phyloP scores from a whole-genome alignment of 2,329 filamentous ascomycete species.

The Stagonosporopsis tanaceti region DNA sequence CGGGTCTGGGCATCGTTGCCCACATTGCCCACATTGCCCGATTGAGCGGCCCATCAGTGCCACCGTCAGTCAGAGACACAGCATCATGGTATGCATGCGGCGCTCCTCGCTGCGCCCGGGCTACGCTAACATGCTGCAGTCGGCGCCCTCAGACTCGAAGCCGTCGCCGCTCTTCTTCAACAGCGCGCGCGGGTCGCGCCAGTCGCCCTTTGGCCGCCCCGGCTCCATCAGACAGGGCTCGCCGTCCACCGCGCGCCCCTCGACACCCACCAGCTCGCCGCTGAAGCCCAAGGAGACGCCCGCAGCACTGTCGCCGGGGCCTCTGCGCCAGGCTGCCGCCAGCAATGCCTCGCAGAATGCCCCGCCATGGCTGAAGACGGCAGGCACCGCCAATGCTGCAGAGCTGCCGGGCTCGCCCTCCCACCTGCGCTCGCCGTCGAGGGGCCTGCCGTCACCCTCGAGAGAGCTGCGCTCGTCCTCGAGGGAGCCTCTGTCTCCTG shows the following conservation, averaged over 20 bases:
- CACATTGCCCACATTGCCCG: background rate
- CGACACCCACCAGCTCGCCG: slow-evolving; percentile 53
- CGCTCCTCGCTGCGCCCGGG: background rate
- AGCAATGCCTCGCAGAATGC: slow-evolving; percentile 37
- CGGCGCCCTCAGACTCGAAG: slow-evolving; percentile 49
- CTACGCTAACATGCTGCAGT: slow-evolving; percentile 30
- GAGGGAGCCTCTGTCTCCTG: slow-evolving; percentile 9
- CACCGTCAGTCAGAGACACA: slow-evolving; percentile 13
- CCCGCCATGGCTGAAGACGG: slow-evolving; percentile 48
- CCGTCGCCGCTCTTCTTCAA: slow-evolving; percentile 56
- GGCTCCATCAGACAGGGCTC: slow-evolving; percentile 51
- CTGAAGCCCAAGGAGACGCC: slow-evolving; percentile 47
- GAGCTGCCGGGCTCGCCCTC: slow-evolving; percentile 44
- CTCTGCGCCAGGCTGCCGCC: slow-evolving; percentile 40
- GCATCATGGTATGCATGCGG: slow-evolving; percentile 19
- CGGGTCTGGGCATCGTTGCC: background rate
- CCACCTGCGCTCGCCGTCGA: slow-evolving; percentile 29
- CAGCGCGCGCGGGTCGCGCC: slow-evolving; percentile 45
- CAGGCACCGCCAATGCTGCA: slow-evolving; percentile 22
- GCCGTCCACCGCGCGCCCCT: slow-evolving; percentile 50
- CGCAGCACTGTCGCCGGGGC: slow-evolving; percentile 37
- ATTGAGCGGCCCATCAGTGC: slow-evolving; percentile 7
- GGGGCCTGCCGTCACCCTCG: slow-evolving; percentile 37
- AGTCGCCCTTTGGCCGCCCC: slow-evolving; percentile 55
- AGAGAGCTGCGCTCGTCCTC: slow-evolving; percentile 32